Evolutionary conservation across 2,329 filamentous ascomycete genomes (phyloP), one percentile per base, ranked within the genome.

Genomic region (Penicillium sp.): DNA sequence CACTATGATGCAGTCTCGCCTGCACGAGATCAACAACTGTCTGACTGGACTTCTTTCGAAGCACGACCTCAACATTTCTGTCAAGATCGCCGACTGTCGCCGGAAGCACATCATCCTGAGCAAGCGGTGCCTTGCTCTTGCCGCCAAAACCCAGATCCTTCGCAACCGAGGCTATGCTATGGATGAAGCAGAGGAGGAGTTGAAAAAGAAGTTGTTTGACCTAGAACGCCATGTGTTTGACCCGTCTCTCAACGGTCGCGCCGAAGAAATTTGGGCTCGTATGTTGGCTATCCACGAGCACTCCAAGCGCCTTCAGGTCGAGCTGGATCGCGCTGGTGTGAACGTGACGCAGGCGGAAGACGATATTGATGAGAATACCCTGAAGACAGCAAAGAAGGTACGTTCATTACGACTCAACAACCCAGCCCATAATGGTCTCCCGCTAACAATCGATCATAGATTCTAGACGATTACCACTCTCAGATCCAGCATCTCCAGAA

Each of bases 221-320:
- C 72, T 88, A 45, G 82, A 86, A 67, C 79, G 79, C 48, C 76
- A 77, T 46, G 81, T 85, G 2, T 82, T 83, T 48, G 84, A 88
- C 62, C 84, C 85, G 0, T 79, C 80, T 5, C 75, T 87, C 44
- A 79, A 78, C 42, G 85, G 83, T 4, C 74, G 84, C 21, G 81
- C 82, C 54, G 85, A 88, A 67, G 84, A 87, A 69, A 83, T 87
- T 52, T 88, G 85, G 85, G 85, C 85, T 29, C 75, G 85, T 38
- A 86, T 88, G 84, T 77, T 86, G 45, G 80, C 81, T 7, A 79
- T 87, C 49, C 75, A 83, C 51, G 83, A 86, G 64, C 75, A 83
- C 50, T 81, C 82, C 44, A 79, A 80, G 62, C 78, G 81, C 63
- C 67, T 88, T 52, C 82, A 86, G 61, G 74, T 77, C 56, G 84